These are phyloP conservation scores for Exidia glandulosa DNA, from an alignment of 768 basidiomycete species.

Conservation along the genomic window DNA sequence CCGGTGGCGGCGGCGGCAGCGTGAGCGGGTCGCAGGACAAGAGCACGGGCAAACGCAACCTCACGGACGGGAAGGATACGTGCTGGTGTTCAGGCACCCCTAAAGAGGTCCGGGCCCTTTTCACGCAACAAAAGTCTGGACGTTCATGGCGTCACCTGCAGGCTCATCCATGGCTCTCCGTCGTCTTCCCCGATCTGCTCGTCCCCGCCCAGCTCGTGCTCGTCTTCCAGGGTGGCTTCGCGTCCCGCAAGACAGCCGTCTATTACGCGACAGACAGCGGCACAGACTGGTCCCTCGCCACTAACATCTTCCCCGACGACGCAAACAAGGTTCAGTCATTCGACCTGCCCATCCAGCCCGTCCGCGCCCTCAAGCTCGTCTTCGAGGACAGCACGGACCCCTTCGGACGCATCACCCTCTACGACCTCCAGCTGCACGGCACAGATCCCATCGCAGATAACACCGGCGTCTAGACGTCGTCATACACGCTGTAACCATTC, in stretches of 20 bases:
- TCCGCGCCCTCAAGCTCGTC: constrained; percentile 46
- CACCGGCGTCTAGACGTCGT: no score
- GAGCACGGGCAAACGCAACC: not conserved
- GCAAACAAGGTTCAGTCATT: constrained; percentile 66
- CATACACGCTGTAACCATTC: no score
- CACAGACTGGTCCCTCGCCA: constrained; percentile 42
- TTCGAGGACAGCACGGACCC: constrained; percentile 81
- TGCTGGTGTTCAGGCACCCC: not conserved
- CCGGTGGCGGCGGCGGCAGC: not conserved
- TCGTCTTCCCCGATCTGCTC: constrained; percentile 45
- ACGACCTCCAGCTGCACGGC: constrained; percentile 40
- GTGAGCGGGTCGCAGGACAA: not conserved
- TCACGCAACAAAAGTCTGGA: no score
- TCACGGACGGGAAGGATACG: not conserved
- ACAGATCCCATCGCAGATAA: not conserved
- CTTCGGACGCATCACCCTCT: constrained; percentile 69
- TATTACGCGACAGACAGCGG: constrained; percentile 14
- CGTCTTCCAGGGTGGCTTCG: constrained; percentile 84
- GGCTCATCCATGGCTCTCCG: constrained; percentile 59
- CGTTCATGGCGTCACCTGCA: not conserved
- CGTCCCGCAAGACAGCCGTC: constrained; percentile 45
- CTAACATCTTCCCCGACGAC: constrained; percentile 65
- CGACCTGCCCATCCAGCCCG: constrained; percentile 25
- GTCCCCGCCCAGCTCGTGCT: constrained; percentile 43
- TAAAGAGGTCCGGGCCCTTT: not conserved